Conservation (phyloP, 768 basidiomycete genomes). For the Scleroderma bovista region DNA sequence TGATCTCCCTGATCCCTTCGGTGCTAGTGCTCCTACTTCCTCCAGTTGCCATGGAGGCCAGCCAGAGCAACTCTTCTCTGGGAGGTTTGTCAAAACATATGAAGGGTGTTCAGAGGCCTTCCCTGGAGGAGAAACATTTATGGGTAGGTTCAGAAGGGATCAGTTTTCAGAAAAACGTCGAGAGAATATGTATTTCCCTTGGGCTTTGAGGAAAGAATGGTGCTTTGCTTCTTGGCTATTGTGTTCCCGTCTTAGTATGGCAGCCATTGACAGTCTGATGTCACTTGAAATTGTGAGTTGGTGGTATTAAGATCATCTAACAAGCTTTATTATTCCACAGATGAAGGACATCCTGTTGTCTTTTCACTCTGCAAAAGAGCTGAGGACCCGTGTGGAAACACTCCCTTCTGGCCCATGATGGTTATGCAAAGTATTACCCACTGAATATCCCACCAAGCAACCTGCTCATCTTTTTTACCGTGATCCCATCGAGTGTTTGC, state of each 20-base stretch:
- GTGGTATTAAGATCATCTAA: neutral
- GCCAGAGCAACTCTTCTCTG: neutral
- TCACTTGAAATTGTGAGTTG: neutral
- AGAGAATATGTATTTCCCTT: conserved; percentile 2
- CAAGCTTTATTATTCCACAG: neutral
- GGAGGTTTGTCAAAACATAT: neutral
- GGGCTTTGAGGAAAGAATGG: conserved; percentile 4
- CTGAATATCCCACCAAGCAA: conserved; percentile 19
- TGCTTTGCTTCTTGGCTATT: conserved; percentile 1
- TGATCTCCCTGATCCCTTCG: too few relatives aligned
- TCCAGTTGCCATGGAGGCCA: neutral
- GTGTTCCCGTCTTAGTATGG: conserved; percentile 5
- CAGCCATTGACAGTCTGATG: neutral
- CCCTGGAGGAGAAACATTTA: neutral
- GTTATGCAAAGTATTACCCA: conserved; percentile 13
- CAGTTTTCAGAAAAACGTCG: neutral
- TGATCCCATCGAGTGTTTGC: conserved; percentile 23
- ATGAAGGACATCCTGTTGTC: conserved; percentile 11
- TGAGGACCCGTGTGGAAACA: conserved; percentile 17
- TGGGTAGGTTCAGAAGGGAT: conserved; percentile 2
- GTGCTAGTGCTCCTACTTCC: too few relatives aligned
- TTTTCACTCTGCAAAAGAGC: conserved; percentile 23
- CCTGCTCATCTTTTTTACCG: conserved; percentile 24
- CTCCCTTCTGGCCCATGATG: conserved; percentile 19
- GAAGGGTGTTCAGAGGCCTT: neutral